Evolutionary conservation across 2,329 filamentous ascomycete species (phyloP).

Genomic region (Aspergillus sp.): DNA sequence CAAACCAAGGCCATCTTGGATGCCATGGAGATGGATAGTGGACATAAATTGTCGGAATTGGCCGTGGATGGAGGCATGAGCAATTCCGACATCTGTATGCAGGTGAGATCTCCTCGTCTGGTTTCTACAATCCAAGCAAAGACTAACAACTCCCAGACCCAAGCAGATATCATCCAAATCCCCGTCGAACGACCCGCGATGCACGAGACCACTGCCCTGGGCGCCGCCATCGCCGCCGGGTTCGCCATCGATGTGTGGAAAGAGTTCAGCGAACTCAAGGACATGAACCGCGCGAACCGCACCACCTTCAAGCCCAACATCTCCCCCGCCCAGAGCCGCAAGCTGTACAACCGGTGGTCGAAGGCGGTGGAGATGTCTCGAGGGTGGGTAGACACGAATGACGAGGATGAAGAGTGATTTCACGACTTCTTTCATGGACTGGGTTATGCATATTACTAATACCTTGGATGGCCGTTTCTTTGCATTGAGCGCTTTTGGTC

Average conservation of each 20-base stretch:
- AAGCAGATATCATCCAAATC: constrained; percentile 82
- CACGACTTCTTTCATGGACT: neutral
- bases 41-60: constrained; percentile 69
- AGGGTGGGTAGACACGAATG: constrained; percentile 57
- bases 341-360: constrained; percentile 69
- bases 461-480: constrained; percentile 8
- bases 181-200: constrained; percentile 80
- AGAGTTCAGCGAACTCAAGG: constrained; percentile 68
- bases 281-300: constrained; percentile 68
- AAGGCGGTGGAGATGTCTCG: constrained; percentile 76
- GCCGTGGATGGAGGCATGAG: constrained; percentile 88
- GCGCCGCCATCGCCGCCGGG: constrained; percentile 85
- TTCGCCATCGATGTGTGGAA: constrained; percentile 78
- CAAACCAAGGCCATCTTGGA: constrained; percentile 90
- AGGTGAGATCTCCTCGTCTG: constrained; percentile 41
- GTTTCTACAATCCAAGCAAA: neutral
- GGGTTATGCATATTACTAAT: neutral
- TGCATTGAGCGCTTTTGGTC: constrained; percentile 8
- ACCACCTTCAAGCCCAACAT: constrained; percentile 69
- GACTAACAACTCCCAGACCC: constrained; percentile 53
- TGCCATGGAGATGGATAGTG: constrained; percentile 84
- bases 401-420: constrained; percentile 21
- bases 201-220: constrained; percentile 86
- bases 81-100: constrained; percentile 87
- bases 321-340: constrained; percentile 54